These are phyloP conservation scores for Dipteronia dyeriana DNA, from an alignment of 345 rosid genomes.

Conservation along the genomic window DNA sequence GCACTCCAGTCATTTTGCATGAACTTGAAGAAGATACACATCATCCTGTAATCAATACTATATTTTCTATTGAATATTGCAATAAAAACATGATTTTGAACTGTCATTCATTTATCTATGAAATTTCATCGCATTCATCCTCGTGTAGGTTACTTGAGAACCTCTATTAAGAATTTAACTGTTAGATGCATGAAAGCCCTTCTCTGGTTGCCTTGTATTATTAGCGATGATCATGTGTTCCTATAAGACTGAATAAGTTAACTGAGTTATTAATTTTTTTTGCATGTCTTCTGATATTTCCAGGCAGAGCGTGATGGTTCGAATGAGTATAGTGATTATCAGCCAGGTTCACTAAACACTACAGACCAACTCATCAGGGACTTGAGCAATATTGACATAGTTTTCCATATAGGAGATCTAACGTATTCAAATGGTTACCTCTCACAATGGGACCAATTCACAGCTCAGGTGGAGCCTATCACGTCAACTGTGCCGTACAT, in stretches of 20 bases:
- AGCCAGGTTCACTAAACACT: constrained; percentile 74
- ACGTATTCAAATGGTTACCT: constrained; percentile 72
- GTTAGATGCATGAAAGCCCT: not conserved
- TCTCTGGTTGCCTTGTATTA: not conserved
- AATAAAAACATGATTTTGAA: not conserved
- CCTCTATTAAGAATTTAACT: not conserved
- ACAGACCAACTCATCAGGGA: constrained; percentile 74
- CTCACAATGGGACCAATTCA: constrained; percentile 91
- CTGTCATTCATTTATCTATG: not conserved
- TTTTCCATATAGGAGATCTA: constrained; percentile 77
- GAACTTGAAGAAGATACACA: not conserved
- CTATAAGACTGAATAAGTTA: not conserved
- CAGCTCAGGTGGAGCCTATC: constrained; percentile 80
- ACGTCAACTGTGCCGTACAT: constrained; percentile 69
- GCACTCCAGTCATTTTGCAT: not conserved
- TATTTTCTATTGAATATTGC: not conserved
- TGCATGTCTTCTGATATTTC: constrained; percentile 16
- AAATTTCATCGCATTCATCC: not conserved
- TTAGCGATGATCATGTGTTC: not conserved
- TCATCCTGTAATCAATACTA: no score
- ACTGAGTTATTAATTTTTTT: not conserved
- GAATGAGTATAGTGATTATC: constrained; percentile 67
- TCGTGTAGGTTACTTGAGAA: not conserved
- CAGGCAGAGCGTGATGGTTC: constrained; percentile 89
- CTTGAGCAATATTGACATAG: constrained; percentile 59